These are phyloP conservation scores for Neurospora terricola DNA, from an alignment of 495 filamentous ascomycete genomes.

Conservation along the genomic window DNA sequence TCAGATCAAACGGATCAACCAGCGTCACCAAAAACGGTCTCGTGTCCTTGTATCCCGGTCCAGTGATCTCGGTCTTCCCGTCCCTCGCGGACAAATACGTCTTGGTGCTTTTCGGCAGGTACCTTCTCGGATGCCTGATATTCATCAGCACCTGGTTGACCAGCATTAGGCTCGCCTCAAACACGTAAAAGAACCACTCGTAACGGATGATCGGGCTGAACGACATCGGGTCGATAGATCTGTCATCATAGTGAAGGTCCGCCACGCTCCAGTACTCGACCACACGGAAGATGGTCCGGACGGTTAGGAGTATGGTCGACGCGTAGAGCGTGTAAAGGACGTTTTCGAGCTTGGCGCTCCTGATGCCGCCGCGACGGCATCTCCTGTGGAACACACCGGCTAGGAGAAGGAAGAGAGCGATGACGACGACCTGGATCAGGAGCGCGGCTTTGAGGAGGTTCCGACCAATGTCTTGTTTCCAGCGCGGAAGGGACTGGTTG, in stretches of 20 bases:
- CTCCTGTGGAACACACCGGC: constrained; percentile 49
- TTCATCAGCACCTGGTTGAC: constrained; percentile 52
- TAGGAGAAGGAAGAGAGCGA: constrained; percentile 49
- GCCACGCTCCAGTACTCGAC: constrained; percentile 49
- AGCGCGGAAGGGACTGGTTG: constrained; percentile 37
- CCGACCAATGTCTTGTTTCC: constrained; percentile 42
- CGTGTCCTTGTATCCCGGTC: constrained; percentile 51
- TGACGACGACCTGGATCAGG: constrained; percentile 56
- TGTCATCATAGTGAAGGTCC: constrained; percentile 19
- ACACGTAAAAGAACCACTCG: constrained; percentile 68
- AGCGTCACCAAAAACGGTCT: constrained; percentile 44
- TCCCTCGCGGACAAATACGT: constrained; percentile 51
- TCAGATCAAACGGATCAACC: constrained; percentile 58
- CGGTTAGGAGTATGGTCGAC: constrained; percentile 49
- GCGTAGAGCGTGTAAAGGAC: constrained; percentile 52
- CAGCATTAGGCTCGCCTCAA: constrained; percentile 57
- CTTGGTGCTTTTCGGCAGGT: constrained; percentile 51
- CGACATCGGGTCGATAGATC: constrained; percentile 18
- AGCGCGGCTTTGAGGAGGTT: constrained; percentile 56
- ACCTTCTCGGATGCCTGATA: constrained; percentile 49
- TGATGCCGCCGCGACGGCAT: constrained; percentile 42
- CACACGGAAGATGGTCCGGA: constrained; percentile 56
- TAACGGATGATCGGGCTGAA: constrained; percentile 48
- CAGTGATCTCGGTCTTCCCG: constrained; percentile 54
- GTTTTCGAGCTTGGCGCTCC: constrained; percentile 45